These are phyloP conservation scores for Cutaneotrichosporon spelunceum DNA, from an alignment of 1,284 basidiomycete genomes.

Conservation along the genomic window DNA sequence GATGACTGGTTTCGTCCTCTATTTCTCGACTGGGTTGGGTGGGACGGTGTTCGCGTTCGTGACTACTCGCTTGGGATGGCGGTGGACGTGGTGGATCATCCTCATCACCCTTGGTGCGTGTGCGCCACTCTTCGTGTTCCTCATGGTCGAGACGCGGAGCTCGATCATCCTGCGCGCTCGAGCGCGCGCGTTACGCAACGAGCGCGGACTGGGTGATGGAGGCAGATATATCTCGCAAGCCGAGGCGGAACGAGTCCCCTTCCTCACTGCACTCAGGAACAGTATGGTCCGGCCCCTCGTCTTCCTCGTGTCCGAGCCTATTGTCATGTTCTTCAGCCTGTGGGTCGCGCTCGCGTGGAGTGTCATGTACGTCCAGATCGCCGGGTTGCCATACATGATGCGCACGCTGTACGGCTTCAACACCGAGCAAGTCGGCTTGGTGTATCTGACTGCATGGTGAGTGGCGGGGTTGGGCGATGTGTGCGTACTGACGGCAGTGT, in stretches of 20 bases:
- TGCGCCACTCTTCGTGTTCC: conserved; percentile 35
- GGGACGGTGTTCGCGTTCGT: conserved; percentile 64
- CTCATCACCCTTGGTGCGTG: conserved; percentile 51
- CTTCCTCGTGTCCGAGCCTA: conserved; percentile 68
- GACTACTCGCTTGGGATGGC: conserved; percentile 65
- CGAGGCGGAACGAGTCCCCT: conserved; percentile 45
- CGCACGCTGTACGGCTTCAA: conserved; percentile 63
- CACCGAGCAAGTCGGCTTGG: conserved; percentile 61
- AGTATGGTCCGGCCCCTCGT: conserved; percentile 44
- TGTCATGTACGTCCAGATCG: conserved; percentile 66
- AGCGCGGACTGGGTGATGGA: conserved; percentile 38
- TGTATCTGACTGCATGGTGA: conserved; percentile 60
- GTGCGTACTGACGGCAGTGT: conserved; percentile 37
- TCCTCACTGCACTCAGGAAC: conserved; percentile 37
- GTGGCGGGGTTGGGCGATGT: conserved; percentile 38
- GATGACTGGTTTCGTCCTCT: conserved; percentile 16
- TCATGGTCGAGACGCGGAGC: conserved; percentile 49
- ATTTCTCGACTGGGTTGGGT: conserved; percentile 12
- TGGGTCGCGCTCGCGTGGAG: conserved; percentile 79
- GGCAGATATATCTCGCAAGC: conserved; percentile 48
- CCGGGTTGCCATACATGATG: conserved; percentile 65
- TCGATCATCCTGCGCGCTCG: conserved; percentile 44
- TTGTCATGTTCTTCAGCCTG: conserved; percentile 69
- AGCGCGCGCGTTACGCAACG: conserved; percentile 38
- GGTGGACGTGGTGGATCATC: conserved; percentile 79